These are phyloP conservation scores for Zhuliangozyma blackwelliae DNA, from an alignment of 1,139 yeast genomes.

Conservation along the genomic window DNA sequence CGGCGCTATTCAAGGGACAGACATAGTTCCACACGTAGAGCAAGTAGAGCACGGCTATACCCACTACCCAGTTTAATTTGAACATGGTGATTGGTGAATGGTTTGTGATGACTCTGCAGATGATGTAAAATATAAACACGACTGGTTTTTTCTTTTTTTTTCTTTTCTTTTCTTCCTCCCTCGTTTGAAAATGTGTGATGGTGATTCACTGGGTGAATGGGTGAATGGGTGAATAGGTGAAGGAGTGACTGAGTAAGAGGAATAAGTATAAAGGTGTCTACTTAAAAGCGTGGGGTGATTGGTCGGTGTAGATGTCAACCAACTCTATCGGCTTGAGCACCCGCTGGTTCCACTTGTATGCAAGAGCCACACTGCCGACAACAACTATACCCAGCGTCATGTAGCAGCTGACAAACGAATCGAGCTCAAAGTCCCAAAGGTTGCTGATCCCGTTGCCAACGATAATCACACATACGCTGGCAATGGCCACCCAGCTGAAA, in stretches of 20 bases:
- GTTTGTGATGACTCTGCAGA: too few species aligned
- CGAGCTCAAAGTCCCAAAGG: conserved; percentile 11
- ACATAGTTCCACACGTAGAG: conserved; percentile 11
- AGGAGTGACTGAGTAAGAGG: too few species aligned
- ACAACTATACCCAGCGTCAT: conserved; percentile 10
- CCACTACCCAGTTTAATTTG: conserved; percentile 2
- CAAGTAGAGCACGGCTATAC: conserved; percentile 5
- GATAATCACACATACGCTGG: conserved; percentile 11
- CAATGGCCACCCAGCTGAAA: conserved; percentile 8
- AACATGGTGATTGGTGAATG: background rate
- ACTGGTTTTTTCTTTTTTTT: background rate
- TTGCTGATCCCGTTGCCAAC: conserved; percentile 12
- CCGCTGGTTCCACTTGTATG: conserved; percentile 9
- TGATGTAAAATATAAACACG: too few species aligned
- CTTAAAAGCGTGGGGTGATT: conserved; percentile 9
- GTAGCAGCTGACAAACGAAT: conserved; percentile 11
- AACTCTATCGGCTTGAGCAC: conserved; percentile 7
- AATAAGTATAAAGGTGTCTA: background rate
- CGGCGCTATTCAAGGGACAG: conserved; percentile 9
- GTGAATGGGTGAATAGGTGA: too few species aligned
- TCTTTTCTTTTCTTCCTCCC: too few species aligned
- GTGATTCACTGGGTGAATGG: too few species aligned
- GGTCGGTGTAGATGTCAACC: conserved; percentile 9
- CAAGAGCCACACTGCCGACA: conserved; percentile 4
- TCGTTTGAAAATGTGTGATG: too few species aligned